A percentile compares a stretch with the other conserved stretches of the same genome.
phyloP scores from a whole-genome alignment of 768 basidiomycete genomes.

The Collybia sordida region DNA sequence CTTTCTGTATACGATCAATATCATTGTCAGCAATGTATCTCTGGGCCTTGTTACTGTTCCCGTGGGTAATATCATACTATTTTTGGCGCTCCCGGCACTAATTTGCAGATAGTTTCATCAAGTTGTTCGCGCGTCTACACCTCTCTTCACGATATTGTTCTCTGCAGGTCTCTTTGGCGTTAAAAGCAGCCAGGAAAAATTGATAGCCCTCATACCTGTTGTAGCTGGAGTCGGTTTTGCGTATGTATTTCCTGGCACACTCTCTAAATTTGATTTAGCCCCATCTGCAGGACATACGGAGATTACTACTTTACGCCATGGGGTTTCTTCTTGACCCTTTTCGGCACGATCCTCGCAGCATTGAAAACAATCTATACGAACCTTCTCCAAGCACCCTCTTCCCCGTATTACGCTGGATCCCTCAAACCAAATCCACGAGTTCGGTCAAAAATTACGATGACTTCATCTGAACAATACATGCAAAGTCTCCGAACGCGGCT shows the following conservation, averaged over 20 bases:
- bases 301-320: constrained; percentile 89
- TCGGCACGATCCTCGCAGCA: constrained; percentile 90
- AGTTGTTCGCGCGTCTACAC: constrained; percentile 90
- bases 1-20: constrained; percentile 89
- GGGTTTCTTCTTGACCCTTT: constrained; percentile 84
- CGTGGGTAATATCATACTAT: constrained; percentile 43
- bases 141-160: constrained; percentile 86
- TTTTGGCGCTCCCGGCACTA: neutral
- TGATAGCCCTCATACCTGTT: constrained; percentile 80
- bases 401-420: constrained; percentile 7
- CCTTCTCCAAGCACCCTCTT: constrained; percentile 56
- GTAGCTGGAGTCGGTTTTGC: constrained; percentile 90
- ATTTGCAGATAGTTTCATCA: constrained; percentile 78
- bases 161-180: constrained; percentile 67
- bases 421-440: constrained; percentile 3
- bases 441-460: neutral
- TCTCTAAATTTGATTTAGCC: constrained; percentile 2
- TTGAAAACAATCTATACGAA: constrained; percentile 93
- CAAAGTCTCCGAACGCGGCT: constrained; percentile 12
- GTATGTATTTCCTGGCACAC: constrained; percentile 40
- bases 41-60: constrained; percentile 88
- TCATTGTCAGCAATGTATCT: constrained; percentile 91
- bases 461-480: neutral
- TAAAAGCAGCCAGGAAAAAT: constrained; percentile 57
- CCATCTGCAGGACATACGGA: constrained; percentile 73